These are phyloP conservation scores for Cicer bijugum DNA, from an alignment of 306 rosid genomes.

Conservation along the genomic window DNA sequence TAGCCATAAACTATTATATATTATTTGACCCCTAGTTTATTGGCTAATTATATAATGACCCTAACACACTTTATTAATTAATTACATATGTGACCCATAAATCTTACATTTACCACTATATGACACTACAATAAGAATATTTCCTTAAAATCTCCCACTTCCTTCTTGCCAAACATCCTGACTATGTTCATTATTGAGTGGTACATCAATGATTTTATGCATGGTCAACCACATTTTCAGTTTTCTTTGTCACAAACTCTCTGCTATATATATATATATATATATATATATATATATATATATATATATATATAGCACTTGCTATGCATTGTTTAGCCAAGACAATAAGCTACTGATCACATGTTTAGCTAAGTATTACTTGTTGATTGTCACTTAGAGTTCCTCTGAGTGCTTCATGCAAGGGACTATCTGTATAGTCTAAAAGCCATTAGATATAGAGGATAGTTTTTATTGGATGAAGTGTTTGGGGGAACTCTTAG, in stretches of 20 bases:
- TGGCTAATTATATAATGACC: no score
- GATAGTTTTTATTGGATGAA: neutral
- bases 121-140: neutral
- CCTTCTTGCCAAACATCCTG: neutral
- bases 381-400: conserved; percentile 1
- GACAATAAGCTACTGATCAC: neutral
- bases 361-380: neutral
- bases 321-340: neutral
- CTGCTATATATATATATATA: neutral
- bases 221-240: neutral
- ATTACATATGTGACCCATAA: no score
- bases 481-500: conserved; percentile 25
- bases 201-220: neutral
- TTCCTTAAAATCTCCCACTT: neutral
- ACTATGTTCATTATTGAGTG: neutral
- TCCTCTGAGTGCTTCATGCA: neutral
- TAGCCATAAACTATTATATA: no score
- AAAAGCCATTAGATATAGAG: neutral
- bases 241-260: neutral
- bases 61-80: no score
- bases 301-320: conserved; percentile 14
- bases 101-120: neutral
- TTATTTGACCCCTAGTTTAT: no score
- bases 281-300: conserved; percentile 16
- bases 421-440: neutral